Conservation (phyloP, 1,284 basidiomycete genomes). For the Trametes polyzona region DNA sequence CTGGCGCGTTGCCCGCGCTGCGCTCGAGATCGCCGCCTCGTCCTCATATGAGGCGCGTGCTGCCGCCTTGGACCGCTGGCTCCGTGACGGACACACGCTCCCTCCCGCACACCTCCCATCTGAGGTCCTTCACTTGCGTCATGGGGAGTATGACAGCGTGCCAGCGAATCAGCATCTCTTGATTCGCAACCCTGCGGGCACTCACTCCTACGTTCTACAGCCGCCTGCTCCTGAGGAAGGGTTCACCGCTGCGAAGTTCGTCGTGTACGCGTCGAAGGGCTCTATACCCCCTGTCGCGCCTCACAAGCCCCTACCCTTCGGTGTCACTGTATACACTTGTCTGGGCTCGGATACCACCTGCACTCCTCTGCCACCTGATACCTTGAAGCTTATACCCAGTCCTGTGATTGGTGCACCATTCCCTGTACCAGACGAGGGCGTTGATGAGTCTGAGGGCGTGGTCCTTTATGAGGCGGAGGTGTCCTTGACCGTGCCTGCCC, state of each 20-base stretch:
- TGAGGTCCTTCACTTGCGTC: slow-evolving; percentile 25
- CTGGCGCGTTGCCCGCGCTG: slow-evolving; percentile 81
- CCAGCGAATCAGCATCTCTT: slow-evolving; percentile 42
- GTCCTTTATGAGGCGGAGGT: slow-evolving; percentile 62
- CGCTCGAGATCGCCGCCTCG: slow-evolving; percentile 66
- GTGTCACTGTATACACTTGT: slow-evolving; percentile 51
- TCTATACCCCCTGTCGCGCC: slow-evolving; percentile 54
- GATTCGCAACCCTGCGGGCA: slow-evolving; percentile 47
- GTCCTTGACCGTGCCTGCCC: slow-evolving; percentile 31
- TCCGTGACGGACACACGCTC: slow-evolving; percentile 59
- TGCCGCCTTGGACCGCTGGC: slow-evolving; percentile 60
- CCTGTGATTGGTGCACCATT: slow-evolving; percentile 56
- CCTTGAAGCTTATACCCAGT: slow-evolving; percentile 64
- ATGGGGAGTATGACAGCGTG: slow-evolving; percentile 40
- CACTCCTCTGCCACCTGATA: slow-evolving; percentile 44
- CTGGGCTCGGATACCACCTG: slow-evolving; percentile 39
- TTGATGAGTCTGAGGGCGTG: slow-evolving; percentile 74
- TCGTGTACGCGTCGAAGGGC: slow-evolving; percentile 64
- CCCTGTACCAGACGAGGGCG: slow-evolving; percentile 66
- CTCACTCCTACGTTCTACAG: slow-evolving; percentile 56
- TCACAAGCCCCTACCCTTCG: slow-evolving; percentile 46
- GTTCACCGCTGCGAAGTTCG: slow-evolving; percentile 38
- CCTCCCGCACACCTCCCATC: slow-evolving; percentile 32
- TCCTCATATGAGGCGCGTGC: slow-evolving; percentile 36
- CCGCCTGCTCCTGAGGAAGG: slow-evolving; percentile 32